A percentile compares a stretch with the other conserved stretches of the same genome.
phyloP scores from a whole-genome alignment of 2,329 filamentous ascomycete genomes.

The Sclerotiophoma versabilis region DNA sequence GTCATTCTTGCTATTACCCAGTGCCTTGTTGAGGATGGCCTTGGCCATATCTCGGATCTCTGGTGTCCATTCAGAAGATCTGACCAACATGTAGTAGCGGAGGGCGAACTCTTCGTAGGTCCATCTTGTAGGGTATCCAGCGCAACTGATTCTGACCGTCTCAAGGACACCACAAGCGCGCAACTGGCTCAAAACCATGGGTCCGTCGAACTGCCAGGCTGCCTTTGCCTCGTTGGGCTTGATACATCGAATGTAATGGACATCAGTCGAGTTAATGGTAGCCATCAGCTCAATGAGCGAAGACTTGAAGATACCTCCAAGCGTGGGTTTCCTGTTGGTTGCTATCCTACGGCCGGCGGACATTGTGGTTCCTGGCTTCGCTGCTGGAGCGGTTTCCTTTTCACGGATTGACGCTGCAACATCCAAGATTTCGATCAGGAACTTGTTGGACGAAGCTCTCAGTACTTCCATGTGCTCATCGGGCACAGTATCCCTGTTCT shows the following conservation, averaged over 20 bases:
- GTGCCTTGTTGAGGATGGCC: conserved; percentile 85
- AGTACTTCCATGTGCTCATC: conserved; percentile 98
- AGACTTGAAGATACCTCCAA: conserved; percentile 98
- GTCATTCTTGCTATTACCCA: conserved; percentile 68
- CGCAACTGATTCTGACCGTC: conserved; percentile 96
- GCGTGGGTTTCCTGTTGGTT: conserved; percentile 93
- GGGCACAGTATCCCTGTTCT: conserved; percentile 97
- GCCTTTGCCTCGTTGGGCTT: conserved; percentile 98
- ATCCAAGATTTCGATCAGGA: conserved; percentile 83
- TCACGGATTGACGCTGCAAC: conserved; percentile 87
- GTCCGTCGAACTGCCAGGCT: conserved; percentile 97
- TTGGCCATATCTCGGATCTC: conserved; percentile 96
- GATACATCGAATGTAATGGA: conserved; percentile 98
- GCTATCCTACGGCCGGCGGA: conserved; percentile 83
- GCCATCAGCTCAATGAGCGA: conserved; percentile 97
- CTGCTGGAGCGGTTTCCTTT: conserved; percentile 77
- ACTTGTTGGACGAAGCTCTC: conserved; percentile 80
- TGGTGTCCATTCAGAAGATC: conserved; percentile 86
- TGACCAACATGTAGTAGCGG: conserved; percentile 97
- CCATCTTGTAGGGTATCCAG: conserved; percentile 97
- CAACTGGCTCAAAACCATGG: conserved; percentile 97
- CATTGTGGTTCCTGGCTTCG: conserved; percentile 70
- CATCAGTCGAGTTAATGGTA: conserved; percentile 97
- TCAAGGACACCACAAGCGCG: conserved; percentile 98
- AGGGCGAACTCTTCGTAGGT: conserved; percentile 98